Conservation (phyloP, 768 basidiomycete species). For the Flagelloscypha sp. region DNA sequence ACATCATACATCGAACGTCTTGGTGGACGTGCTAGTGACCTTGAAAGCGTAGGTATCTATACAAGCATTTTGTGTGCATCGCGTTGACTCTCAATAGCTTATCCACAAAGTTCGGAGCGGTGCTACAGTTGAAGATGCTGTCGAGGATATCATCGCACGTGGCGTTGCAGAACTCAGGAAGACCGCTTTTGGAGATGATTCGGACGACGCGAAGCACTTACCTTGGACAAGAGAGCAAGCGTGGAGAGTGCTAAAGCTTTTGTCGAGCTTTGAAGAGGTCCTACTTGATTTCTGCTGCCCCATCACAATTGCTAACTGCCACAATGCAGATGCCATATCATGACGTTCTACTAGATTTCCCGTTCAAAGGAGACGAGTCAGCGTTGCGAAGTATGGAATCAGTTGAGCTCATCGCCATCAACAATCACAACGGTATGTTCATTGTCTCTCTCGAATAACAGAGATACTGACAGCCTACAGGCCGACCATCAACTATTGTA, state of each 20-base stretch:
- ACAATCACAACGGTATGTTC: slow-evolving; percentile 57
- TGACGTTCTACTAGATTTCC: slow-evolving; percentile 70
- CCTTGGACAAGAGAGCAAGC: slow-evolving; percentile 85
- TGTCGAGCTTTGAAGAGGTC: slow-evolving; percentile 59
- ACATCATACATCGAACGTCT: slow-evolving; percentile 57
- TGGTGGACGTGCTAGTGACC: slow-evolving; percentile 86
- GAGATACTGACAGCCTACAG: slow-evolving; percentile 27
- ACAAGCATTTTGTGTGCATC: too few relatives aligned
- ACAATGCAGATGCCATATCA: slow-evolving; percentile 65
- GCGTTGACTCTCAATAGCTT: slow-evolving; percentile 38
- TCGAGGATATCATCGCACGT: slow-evolving; percentile 81
- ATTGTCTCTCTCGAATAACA: background rate
- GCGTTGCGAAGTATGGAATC: slow-evolving; percentile 81
- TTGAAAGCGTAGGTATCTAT: slow-evolving; percentile 58
- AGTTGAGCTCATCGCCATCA: slow-evolving; percentile 77
- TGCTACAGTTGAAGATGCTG: slow-evolving; percentile 64
- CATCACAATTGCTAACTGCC: background rate
- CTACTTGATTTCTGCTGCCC: slow-evolving; percentile 19
- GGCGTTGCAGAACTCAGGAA: slow-evolving; percentile 81
- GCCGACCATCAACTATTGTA: slow-evolving; percentile 73
- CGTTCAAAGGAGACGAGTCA: slow-evolving; percentile 87
- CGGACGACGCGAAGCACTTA: slow-evolving; percentile 75
- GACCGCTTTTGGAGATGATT: slow-evolving; percentile 88
- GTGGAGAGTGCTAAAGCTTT: slow-evolving; percentile 71
- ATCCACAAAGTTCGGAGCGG: slow-evolving; percentile 81